Evolutionary conservation across 306 rosid species (phyloP), one percentile per base, ranked within the genome.

Genomic region (Hylodesmum podocarpum): DNA sequence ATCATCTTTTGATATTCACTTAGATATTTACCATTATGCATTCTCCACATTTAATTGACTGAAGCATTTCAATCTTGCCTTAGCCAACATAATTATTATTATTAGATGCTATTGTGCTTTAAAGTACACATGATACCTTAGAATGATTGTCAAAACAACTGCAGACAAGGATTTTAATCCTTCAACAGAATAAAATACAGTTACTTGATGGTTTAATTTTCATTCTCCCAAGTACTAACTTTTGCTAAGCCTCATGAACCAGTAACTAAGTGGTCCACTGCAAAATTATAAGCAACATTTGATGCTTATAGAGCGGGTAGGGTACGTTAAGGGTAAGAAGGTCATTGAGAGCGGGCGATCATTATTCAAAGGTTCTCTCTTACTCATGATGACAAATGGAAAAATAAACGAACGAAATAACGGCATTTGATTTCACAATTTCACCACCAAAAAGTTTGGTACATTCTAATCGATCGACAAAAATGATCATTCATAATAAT

Each of bases 401-500:
- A 67, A 25, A 15, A 43, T 25, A 21, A 5, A 12, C 33, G 5
- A 40, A 12, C 13, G 4, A 24, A 25, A 24, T 19, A 14, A 75
- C 8, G 49, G 28, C n/a, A n/a, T 40, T 67, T 31, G 61, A 40
- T 16, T 55, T 54, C 71, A 67, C 18, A 76, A 1, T 75, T 68
- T 31, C 62, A 55, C 62, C 75, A 78, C 50, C 70, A 39, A 69
- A 75, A 72, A 19, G 18, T 27, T 27, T 44, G 18, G 39, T 75
- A 44, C 40, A 34, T 58, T 75, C 73, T 37, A 78, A 46, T 28
- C 36, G 18, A 55, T 40, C 28, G 21, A 64, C 61, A 81, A 81
- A 81, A 81, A 76, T 37, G 63, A 61, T 70, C 37, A 58, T 28
- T 29, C 39, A 58, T 58, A 55, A 58, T 58, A 55, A 49, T 31